These are phyloP conservation scores for Botrytis fragariae DNA, from an alignment of 2,329 filamentous ascomycete genomes.

Conservation along the genomic window DNA sequence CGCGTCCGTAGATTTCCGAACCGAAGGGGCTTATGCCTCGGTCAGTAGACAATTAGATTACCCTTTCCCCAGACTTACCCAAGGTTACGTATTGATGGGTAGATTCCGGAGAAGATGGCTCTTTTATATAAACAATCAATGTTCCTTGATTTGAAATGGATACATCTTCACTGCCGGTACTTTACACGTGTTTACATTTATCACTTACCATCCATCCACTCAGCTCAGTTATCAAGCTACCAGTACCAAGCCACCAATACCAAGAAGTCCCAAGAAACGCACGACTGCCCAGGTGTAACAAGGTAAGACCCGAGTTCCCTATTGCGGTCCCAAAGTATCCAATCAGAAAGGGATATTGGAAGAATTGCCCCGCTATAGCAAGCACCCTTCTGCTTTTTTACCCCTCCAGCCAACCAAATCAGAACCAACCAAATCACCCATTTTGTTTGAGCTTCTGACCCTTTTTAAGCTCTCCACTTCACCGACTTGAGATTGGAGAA, in stretches of 20 bases:
- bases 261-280: slow-evolving; percentile 5
- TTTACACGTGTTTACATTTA: slow-evolving; percentile 1
- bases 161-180: neutral
- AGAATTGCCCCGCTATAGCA: neutral
- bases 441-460: slow-evolving; percentile 5
- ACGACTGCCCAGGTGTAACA: slow-evolving; percentile 11
- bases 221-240: neutral
- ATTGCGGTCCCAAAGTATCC: neutral
- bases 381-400: neutral
- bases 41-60: neutral
- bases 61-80: neutral
- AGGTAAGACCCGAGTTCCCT: slow-evolving; percentile 7
- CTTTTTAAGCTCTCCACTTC: neutral
- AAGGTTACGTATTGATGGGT: neutral
- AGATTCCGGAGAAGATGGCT: neutral
- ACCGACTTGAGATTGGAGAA: neutral
- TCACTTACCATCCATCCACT: neutral
- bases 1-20: slow-evolving; percentile 1
- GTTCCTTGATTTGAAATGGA: neutral
- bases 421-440: neutral
- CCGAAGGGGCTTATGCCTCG: neutral
- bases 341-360: neutral
- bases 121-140: neutral
- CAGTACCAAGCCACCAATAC: neutral
- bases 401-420: neutral